Conservation (phyloP, 23 red algal species). For the Agarophyton chilense region DNA sequence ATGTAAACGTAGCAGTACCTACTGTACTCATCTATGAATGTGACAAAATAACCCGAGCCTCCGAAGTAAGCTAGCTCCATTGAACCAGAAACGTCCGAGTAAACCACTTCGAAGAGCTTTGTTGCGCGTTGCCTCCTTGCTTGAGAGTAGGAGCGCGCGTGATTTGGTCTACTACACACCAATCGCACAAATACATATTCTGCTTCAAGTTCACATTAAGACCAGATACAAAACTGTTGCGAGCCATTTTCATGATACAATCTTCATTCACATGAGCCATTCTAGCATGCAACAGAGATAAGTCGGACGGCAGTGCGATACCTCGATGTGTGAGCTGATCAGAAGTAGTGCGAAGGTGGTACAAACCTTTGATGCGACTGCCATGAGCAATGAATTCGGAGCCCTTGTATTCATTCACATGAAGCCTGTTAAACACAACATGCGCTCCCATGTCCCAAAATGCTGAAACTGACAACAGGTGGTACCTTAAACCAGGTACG, state of each 20-base stretch:
- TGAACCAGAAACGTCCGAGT: conserved; percentile 37
- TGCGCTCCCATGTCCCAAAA: too few species aligned
- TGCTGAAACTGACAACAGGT: background rate
- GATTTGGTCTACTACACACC: background rate
- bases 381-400: background rate
- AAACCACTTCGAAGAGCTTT: background rate
- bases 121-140: conserved; percentile 6
- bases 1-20: conserved; percentile 19
- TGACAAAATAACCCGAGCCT: conserved; percentile 47
- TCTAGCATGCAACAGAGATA: conserved; percentile 31
- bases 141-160: conserved; percentile 21
- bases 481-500: background rate
- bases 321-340: background rate
- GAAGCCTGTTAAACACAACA: background rate
- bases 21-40: conserved; percentile 32
- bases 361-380: background rate
- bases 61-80: background rate
- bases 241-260: background rate
- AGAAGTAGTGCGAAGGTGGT: background rate
- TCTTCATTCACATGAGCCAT: conserved; percentile 41
- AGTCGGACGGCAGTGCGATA: background rate
- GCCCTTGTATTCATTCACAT: conserved; percentile 1
- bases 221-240: conserved; percentile 4
- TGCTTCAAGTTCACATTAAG: background rate
- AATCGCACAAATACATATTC: conserved; percentile 36